phyloP scores from a whole-genome alignment of 139 green algal genomes.

The Astrephomene gubernaculifera region DNA sequence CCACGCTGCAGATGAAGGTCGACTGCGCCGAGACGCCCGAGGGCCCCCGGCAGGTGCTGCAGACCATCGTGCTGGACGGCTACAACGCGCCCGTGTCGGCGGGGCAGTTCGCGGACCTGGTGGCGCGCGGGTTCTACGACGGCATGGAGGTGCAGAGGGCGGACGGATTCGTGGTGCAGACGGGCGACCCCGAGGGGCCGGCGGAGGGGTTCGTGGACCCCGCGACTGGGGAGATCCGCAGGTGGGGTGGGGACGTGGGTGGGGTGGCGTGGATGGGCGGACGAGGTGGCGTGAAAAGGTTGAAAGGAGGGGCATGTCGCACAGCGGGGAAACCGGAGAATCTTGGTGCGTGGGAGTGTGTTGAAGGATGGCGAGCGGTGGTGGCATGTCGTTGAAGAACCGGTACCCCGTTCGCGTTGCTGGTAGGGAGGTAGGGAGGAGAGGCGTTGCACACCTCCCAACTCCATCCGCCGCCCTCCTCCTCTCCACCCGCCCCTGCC shows the following conservation, averaged over 20 bases:
- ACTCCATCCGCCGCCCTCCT: too few relatives aligned
- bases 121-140: constrained; percentile 92
- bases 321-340: too few relatives aligned
- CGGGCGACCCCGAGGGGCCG: constrained; percentile 85
- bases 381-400: too few relatives aligned
- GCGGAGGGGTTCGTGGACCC: constrained; percentile 73
- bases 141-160: constrained; percentile 95
- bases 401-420: too few relatives aligned
- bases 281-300: not conserved
- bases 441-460: too few relatives aligned
- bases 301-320: too few relatives aligned
- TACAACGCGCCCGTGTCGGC: constrained; percentile 96
- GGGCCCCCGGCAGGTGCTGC: constrained; percentile 49
- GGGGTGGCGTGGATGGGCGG: not conserved
- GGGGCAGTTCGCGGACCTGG: constrained; percentile 97
- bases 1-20: constrained; percentile 93
- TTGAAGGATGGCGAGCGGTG: too few relatives aligned
- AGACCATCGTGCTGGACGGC: constrained; percentile 92
- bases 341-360: too few relatives aligned
- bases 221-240: constrained; percentile 62
- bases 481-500: too few relatives aligned
- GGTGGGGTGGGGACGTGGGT: constrained; percentile 22
- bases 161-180: constrained; percentile 99
- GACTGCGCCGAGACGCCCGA: constrained; percentile 75
- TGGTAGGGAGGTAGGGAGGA: too few relatives aligned